phyloP scores from a whole-genome alignment of 495 filamentous ascomycete species.

The Alectoria sarmentosa region DNA sequence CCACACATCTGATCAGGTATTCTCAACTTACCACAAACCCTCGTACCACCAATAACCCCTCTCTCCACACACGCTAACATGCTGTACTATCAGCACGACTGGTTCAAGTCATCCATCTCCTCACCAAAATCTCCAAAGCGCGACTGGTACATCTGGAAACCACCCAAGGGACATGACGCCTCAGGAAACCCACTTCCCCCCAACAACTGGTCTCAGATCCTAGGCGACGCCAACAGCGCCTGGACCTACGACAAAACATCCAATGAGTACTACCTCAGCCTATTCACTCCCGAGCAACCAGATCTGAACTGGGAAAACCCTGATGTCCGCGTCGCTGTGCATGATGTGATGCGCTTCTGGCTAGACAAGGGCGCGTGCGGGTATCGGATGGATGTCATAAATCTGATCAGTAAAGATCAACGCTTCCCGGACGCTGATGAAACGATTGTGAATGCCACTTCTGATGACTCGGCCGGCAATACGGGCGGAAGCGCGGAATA shows the following conservation, averaged over 20 bases:
- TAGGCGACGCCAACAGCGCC: conserved; percentile 44
- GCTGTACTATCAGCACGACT: conserved; percentile 46
- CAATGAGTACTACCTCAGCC: conserved; percentile 57
- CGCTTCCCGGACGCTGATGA: conserved; percentile 38
- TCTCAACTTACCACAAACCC: too few relatives aligned
- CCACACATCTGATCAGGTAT: conserved; percentile 45
- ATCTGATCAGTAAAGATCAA: conserved; percentile 52
- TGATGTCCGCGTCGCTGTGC: conserved; percentile 50
- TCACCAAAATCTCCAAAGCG: conserved; percentile 44
- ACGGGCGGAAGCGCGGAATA: conserved; percentile 39
- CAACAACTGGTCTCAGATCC: conserved; percentile 51
- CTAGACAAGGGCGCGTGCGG: conserved; percentile 54
- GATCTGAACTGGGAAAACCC: conserved; percentile 66
- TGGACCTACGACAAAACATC: conserved; percentile 57
- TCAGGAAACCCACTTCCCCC: conserved; percentile 48
- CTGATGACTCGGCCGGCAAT: too few relatives aligned
- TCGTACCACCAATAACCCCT: too few relatives aligned
- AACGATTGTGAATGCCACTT: too few relatives aligned
- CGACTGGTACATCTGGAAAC: conserved; percentile 56
- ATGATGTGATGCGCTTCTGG: conserved; percentile 60
- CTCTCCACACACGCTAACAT: too few relatives aligned
- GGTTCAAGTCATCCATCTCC: conserved; percentile 49
- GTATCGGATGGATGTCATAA: conserved; percentile 57
- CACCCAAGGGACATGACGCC: conserved; percentile 39
- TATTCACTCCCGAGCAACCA: conserved; percentile 55